Base-by-base conservation (phyloP, 768 basidiomycete species). In the Dioszegia aurantiaca region DNA sequence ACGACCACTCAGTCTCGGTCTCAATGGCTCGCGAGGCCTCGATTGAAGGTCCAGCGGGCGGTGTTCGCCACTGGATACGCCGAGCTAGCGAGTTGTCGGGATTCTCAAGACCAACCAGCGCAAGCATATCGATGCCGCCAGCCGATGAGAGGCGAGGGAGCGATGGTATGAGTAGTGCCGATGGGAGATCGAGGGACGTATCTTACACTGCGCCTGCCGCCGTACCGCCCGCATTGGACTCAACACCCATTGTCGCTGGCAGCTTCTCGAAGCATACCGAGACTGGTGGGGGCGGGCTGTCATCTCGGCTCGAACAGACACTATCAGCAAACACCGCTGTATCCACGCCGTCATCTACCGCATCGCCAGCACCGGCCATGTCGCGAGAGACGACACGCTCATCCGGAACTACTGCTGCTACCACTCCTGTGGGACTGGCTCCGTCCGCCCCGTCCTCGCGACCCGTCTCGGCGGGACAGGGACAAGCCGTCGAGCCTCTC, bases 191-290 rank as follows among this genome's bases (percentile, higher is more conserved):
- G 26, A 19, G 52, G 39, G 41, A 43, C 33, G 27, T 24, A 33
- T 39, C 58, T 21, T 53, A 26, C 30, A 24, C 56, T 6, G 56
- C 56, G 12, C 30, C 56, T 17, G 14, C 58, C 3, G 45, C 67
- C n/a, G 62, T 64, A 39, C 59, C 56, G 17, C 63, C 67, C 12
- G 63, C 64, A 24, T 24, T 68, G 11, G 64, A 68, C 42, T 41
- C 58, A 14, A 68, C 67, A 2, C 67, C 67, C 12, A 59, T 55
- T 3, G 45, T 55, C 30, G 45, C 27, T 2, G 14, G 9, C 6
- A 55, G 54, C 33, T 36, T 55, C 28, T 3, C 51, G n/a, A 52
- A 27, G 51, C 28, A 43, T 33, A 21, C 28, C 41, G 53, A 44
- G 36, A 42, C 28, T 2, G 51, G 51, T 12, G 26, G 9, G 23